These are phyloP conservation scores for Fusarium sarcochroum DNA, from an alignment of 2,329 filamentous ascomycete genomes.

Conservation along the genomic window DNA sequence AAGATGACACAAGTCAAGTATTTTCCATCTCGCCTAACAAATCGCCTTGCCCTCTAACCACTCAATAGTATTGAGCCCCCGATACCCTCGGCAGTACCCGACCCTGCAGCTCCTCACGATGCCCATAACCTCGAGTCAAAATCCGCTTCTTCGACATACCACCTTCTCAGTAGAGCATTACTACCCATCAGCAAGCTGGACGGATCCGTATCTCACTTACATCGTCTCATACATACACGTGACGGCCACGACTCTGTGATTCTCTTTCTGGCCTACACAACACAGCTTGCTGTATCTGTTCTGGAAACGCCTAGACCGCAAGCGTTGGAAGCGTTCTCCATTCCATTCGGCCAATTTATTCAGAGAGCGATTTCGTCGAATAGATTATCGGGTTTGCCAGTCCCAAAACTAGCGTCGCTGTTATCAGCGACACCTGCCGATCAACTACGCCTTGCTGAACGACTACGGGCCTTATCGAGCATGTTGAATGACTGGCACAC, in stretches of 20 bases:
- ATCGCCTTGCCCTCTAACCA: neutral
- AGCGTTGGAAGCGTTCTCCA: neutral
- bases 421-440: neutral
- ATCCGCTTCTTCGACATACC: neutral
- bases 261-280: constrained; percentile 10
- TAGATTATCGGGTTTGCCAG: no score
- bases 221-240: constrained; percentile 11
- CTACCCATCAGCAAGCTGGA: constrained; percentile 10
- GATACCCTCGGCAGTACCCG: neutral
- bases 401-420: neutral
- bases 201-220: constrained; percentile 6
- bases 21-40: neutral
- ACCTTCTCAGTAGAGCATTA: neutral
- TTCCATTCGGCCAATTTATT: neutral
- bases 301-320: constrained; percentile 2
- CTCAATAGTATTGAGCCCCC: neutral
- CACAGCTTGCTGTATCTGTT: neutral
- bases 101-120: neutral
- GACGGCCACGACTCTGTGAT: constrained; percentile 11
- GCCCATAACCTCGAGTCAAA: neutral
- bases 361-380: no score
- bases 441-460: neutral
- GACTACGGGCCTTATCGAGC: constrained; percentile 1
- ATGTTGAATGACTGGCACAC: constrained; percentile 21
- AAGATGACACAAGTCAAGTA: constrained; percentile 2